Evolutionary conservation across 371 early-diverging fungal species (phyloP).

Genomic region (Saksenaea oblongispora): DNA sequence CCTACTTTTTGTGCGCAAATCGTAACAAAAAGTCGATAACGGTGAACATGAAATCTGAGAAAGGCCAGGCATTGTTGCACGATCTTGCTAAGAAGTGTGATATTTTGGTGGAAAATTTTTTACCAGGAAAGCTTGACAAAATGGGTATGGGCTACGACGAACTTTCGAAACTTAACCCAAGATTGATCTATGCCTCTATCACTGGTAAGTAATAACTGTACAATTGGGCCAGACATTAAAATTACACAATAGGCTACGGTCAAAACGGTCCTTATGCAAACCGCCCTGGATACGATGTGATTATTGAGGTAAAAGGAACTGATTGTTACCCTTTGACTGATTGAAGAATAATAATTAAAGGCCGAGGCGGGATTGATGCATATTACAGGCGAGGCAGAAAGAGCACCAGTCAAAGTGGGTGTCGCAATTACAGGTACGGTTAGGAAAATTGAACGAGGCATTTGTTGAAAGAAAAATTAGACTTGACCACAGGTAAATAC

Average conservation of each 20-base stretch:
- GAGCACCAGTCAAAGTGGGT: constrained; percentile 91
- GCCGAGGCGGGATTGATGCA: constrained; percentile 95
- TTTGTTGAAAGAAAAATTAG: constrained; percentile 23
- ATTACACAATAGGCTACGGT: constrained; percentile 68
- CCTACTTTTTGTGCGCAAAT: constrained; percentile 90
- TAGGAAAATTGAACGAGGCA: not conserved
- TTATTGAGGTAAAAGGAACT: constrained; percentile 65
- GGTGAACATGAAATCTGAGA: constrained; percentile 75
- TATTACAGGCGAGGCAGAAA: constrained; percentile 87
- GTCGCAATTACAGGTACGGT: constrained; percentile 87
- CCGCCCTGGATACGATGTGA: constrained; percentile 91
- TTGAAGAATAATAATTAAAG: constrained; percentile 13
- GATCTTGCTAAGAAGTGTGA: constrained; percentile 73
- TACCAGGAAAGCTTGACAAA: constrained; percentile 83
- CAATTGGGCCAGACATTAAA: not conserved
- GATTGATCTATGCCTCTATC: constrained; percentile 87
- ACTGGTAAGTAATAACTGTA: constrained; percentile 47
- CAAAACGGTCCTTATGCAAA: constrained; percentile 82
- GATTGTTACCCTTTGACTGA: not conserved
- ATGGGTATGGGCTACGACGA: constrained; percentile 81
- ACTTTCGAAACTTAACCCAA: constrained; percentile 68
- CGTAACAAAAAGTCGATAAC: constrained; percentile 90
- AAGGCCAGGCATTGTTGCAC: constrained; percentile 66
- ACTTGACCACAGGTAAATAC: constrained; percentile 71
- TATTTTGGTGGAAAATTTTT: constrained; percentile 88